phyloP scores from a whole-genome alignment of 441 rosid species.

The Jatropha multifida region DNA sequence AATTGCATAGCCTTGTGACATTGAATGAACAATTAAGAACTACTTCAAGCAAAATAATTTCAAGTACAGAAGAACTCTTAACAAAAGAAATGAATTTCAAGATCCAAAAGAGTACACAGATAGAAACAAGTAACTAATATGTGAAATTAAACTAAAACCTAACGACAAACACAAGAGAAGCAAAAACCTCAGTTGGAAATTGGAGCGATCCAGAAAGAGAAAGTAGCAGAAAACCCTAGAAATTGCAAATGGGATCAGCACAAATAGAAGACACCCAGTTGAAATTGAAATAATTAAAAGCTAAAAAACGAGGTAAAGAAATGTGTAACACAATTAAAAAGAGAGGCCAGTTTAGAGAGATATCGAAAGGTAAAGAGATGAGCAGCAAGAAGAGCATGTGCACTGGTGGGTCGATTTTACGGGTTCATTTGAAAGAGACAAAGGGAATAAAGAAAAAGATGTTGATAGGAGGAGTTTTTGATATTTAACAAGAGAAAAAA shows the following conservation, averaged over 20 bases:
- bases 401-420: slow-evolving; percentile 3
- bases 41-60: neutral
- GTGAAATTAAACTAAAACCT: neutral
- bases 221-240: slow-evolving; percentile 8
- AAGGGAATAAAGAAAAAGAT: slow-evolving; percentile 11
- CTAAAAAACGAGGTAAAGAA: neutral
- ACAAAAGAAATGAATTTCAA: neutral
- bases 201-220: neutral
- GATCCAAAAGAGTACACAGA: neutral
- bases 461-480: neutral
- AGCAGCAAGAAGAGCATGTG: neutral
- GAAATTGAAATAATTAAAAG: neutral
- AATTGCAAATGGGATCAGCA: slow-evolving; percentile 1
- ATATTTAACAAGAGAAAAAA: too few species aligned
- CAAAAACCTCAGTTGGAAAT: neutral
- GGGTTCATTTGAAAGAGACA: slow-evolving; percentile 15
- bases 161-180: neutral
- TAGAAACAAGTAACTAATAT: neutral
- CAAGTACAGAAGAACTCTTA: neutral
- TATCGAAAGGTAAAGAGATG: too few species aligned
- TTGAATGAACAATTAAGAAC: slow-evolving; percentile 12
- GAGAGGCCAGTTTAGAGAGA: neutral
- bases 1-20: slow-evolving; percentile 30
- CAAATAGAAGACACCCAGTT: neutral
- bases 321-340: neutral